Base-by-base conservation (phyloP, 2,329 filamentous ascomycete species). In the Ampelomyces quisqualis region DNA sequence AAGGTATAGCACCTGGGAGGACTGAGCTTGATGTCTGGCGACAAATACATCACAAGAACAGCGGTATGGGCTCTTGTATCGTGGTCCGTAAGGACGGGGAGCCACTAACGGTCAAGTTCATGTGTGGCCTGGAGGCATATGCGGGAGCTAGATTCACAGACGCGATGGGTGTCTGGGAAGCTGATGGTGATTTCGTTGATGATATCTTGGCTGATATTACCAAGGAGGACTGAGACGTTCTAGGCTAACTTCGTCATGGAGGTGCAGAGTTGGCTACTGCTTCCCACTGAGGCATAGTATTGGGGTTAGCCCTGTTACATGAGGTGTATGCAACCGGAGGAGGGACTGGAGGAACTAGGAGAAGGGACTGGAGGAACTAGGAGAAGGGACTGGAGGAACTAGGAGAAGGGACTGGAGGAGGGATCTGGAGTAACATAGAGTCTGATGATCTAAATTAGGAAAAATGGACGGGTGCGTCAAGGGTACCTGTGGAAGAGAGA, bases 401-500 rank as follows among this genome's bases (percentile, higher is more conserved):
- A n/a, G n/a, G n/a, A n/a, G n/a, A n/a, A n/a, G n/a, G n/a, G n/a
- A n/a, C n/a, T n/a, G n/a, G n/a, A n/a, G n/a, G n/a, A n/a, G n/a
- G n/a, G n/a, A n/a, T n/a, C n/a, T n/a, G n/a, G n/a, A n/a, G n/a
- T n/a, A n/a, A n/a, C n/a, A n/a, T n/a, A n/a, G n/a, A n/a, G n/a
- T n/a, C n/a, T n/a, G n/a, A n/a, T n/a, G n/a, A n/a, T n/a, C n/a
- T n/a, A n/a, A n/a, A n/a, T 73, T 73, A 65, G 74, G 76, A 42
- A 72, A 70, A 37, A 77, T 73, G 24, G 65, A 71, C 38, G 66
- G 68, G 22, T 55, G n/a, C 51, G 60, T 75, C 71, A 42, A 77
- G 70, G 11, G 58, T 66, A 37, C 73, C 73, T 18, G 61, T 62
- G 2, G 72, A 71, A 28, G 65, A 70, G 19, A 77, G 67, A 0